phyloP scores from a whole-genome alignment of 1,284 basidiomycete species.

The Marasmius fiardii region DNA sequence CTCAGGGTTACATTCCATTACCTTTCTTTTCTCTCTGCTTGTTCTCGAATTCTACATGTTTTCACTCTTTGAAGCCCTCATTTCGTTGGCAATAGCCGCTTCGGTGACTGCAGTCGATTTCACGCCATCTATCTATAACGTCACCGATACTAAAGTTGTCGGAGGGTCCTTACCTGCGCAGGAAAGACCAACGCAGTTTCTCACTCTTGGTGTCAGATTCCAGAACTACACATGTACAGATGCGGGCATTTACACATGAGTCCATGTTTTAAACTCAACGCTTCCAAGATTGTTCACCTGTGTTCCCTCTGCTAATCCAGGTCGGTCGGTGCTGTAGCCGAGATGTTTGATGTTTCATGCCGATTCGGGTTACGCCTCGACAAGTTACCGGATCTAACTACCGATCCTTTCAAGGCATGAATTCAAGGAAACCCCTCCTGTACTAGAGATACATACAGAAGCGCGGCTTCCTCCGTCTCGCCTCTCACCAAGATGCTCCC shows the following conservation, averaged over 20 bases:
- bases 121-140: no score
- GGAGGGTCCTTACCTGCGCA: neutral
- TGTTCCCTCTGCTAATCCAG: neutral
- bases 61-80: no score
- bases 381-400: neutral
- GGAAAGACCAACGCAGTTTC: slow-evolving; percentile 20
- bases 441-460: neutral
- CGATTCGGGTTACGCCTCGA: slow-evolving; percentile 21
- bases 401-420: neutral
- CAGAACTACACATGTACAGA: slow-evolving; percentile 45
- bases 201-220: slow-evolving; percentile 43
- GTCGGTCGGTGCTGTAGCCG: slow-evolving; percentile 45
- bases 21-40: no score
- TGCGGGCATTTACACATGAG: slow-evolving; percentile 35
- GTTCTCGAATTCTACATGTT: no score
- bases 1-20: no score
- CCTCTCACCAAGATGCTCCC: no score
- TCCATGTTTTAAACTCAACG: neutral
- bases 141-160: neutral
- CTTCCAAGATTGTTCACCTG: neutral
- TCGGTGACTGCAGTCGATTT: no score
- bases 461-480: neutral
- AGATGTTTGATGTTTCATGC: slow-evolving; percentile 59
- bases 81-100: no score
- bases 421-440: slow-evolving; percentile 8